A percentile compares a stretch with the other conserved stretches of the same genome.
phyloP scores from a whole-genome alignment of 306 rosid species.

The Quercus gilva region DNA sequence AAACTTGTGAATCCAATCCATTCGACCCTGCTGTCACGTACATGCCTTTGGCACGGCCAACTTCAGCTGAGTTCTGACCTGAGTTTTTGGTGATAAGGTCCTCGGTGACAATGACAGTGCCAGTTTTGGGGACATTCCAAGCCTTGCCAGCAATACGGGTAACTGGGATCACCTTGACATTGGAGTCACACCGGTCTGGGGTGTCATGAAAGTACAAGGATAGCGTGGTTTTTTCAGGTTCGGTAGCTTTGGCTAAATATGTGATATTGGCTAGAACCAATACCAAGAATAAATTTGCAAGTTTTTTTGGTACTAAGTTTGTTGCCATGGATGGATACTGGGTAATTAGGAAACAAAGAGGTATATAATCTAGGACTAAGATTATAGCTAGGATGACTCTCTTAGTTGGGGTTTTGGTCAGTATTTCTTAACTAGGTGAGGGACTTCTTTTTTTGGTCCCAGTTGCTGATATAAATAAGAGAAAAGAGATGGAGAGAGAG shows the following conservation, averaged over 20 bases:
- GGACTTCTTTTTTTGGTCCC: no score
- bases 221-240: constrained; percentile 14
- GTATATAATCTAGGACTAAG: no score
- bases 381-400: no score
- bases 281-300: neutral
- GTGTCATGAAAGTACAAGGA: constrained; percentile 13
- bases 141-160: constrained; percentile 19
- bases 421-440: no score
- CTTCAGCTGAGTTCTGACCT: neutral
- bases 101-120: constrained; percentile 13
- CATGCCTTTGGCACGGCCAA: constrained; percentile 23
- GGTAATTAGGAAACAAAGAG: no score
- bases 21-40: constrained; percentile 12
- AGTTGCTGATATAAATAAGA: no score
- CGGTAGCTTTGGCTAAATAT: neutral
- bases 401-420: no score
- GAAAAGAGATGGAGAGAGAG: no score
- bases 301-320: neutral
- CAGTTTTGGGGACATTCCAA: constrained; percentile 12
- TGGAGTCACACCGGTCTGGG: neutral
- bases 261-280: neutral
- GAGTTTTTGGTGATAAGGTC: constrained; percentile 16
- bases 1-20: constrained; percentile 7
- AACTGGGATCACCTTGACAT: constrained; percentile 15
- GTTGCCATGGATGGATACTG: neutral